Conservation (phyloP, 2,329 filamentous ascomycete species). For the Drechslera avenae region DNA sequence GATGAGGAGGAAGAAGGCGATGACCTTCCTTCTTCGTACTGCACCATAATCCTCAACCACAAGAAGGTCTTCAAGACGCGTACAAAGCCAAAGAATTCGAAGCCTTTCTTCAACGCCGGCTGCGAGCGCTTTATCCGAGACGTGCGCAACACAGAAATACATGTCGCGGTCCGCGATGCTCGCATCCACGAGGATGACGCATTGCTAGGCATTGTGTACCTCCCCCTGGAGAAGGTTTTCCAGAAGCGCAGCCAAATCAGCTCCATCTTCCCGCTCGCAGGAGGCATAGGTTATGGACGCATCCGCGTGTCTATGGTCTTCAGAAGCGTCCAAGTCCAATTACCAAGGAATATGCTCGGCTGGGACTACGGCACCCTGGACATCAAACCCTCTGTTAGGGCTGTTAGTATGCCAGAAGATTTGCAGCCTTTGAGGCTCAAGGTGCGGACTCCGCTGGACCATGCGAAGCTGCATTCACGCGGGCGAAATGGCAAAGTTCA, state of each 20-base stretch:
- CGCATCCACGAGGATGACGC: conserved; percentile 72
- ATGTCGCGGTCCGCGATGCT: conserved; percentile 69
- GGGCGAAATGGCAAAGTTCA: conserved; percentile 33
- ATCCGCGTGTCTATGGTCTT: conserved; percentile 74
- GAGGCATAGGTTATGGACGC: conserved; percentile 74
- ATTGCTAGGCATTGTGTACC: conserved; percentile 71
- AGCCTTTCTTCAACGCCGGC: conserved; percentile 79
- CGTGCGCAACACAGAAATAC: conserved; percentile 69
- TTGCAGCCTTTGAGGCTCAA: conserved; percentile 61
- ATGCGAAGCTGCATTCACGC: conserved; percentile 62
- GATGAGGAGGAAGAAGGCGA: conserved; percentile 66
- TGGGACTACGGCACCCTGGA: conserved; percentile 76
- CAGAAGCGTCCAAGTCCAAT: conserved; percentile 68
- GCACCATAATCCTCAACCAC: conserved; percentile 75
- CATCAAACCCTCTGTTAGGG: conserved; percentile 59
- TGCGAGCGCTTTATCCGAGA: conserved; percentile 74
- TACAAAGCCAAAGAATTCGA: conserved; percentile 77
- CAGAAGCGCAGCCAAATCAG: conserved; percentile 67
- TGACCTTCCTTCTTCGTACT: conserved; percentile 71
- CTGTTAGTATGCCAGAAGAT: conserved; percentile 56
- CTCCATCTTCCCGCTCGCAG: conserved; percentile 68
- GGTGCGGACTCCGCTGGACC: conserved; percentile 62
- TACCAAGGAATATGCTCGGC: conserved; percentile 64
- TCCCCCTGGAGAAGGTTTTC: conserved; percentile 68
- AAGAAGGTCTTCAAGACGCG: conserved; percentile 71